Evolutionary conservation across 129 eudicot genomes (phyloP), one percentile per base, ranked within the genome.

Genomic region (Escallonia herrerae): DNA sequence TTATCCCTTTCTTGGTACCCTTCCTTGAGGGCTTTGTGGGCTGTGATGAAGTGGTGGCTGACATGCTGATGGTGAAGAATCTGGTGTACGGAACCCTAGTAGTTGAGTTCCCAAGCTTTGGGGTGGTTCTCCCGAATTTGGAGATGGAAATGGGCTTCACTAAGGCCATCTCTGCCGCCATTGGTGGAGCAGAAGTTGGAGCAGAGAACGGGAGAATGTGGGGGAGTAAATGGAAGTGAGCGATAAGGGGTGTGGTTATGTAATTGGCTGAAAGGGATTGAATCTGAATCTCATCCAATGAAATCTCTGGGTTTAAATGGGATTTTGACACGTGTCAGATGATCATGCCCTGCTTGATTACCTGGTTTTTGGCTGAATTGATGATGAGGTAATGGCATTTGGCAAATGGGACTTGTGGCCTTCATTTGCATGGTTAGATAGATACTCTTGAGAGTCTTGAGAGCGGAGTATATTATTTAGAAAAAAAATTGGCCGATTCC

Each of bases 121-220:
- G 3, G 54, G 13, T 53, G 58, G 58, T 6, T 14, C 2, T 12
- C 33, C 68, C 68, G 77, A 76, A 68, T 78, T 76, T 80, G 72
- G 90, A 69, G 3, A 81, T 76, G 84, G 97, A 69, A 2, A 83
- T 77, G 90, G 97, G 95, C 74, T 91, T 91, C 15, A 81, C 83
- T 11, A 87, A 71, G 33, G 90, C 83, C 97, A 87, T 86, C 64
- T 83, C 81, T 50, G 90, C 67, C 56, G 87, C 81, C 84, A 74
- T 81, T 46, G 67, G 68, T 7, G 59, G 45, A 15, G 48, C 57
- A 4, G 2, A 5, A 7, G 12, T 5, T 15, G 12, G 38, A 33
- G 14, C n/a, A 7, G 40, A 8, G 47, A 6, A 40, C 38, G 58
- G 72, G 15, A 50, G 84, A 14, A 44, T 6, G 12, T 48, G 51